Evolutionary conservation across 208 protist genomes (phyloP).

Genomic region (Leptomonas seymouri): DNA sequence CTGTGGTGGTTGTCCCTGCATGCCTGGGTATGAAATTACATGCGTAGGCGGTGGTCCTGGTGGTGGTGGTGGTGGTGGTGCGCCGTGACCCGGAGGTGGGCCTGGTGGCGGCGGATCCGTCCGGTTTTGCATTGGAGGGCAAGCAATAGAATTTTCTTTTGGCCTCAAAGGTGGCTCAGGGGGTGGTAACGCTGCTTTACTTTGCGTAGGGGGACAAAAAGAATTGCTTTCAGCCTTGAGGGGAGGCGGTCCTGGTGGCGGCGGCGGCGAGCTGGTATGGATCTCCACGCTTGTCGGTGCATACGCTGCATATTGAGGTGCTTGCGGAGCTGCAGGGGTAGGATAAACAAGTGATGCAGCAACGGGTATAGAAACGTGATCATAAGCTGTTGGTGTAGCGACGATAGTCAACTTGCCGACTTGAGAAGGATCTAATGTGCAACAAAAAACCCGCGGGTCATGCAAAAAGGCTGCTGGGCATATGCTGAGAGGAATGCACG

Average conservation of each 20-base stretch:
- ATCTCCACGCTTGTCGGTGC: not conserved
- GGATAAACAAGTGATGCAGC: not conserved
- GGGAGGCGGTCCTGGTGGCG: too few relatives aligned
- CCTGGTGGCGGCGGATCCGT: slow-evolving; percentile 5
- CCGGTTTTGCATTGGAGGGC: not conserved
- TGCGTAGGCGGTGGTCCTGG: slow-evolving; percentile 24
- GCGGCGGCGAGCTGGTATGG: too few relatives aligned
- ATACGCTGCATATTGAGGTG: not conserved
- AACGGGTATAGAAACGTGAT: not conserved
- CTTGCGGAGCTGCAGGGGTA: not conserved
- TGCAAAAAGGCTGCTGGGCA: slow-evolving; percentile 56
- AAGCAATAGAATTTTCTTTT: too few relatives aligned
- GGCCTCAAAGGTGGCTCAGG: too few relatives aligned
- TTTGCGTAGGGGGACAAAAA: not conserved
- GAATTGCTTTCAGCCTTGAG: too few relatives aligned
- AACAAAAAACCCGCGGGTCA: slow-evolving; percentile 68
- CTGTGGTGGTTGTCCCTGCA: slow-evolving; percentile 14
- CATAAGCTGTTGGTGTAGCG: not conserved
- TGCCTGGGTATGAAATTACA: not conserved
- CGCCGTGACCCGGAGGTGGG: not conserved
- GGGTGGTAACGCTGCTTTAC: not conserved
- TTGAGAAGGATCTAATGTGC: slow-evolving; percentile 43
- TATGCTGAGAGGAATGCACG: slow-evolving; percentile 64
- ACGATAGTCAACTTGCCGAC: slow-evolving; percentile 39
- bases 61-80: slow-evolving; percentile 19